Evolutionary conservation across 805 yeast genomes (phyloP), one percentile per base, ranked within the genome.

Genomic region (Candida adriatica): DNA sequence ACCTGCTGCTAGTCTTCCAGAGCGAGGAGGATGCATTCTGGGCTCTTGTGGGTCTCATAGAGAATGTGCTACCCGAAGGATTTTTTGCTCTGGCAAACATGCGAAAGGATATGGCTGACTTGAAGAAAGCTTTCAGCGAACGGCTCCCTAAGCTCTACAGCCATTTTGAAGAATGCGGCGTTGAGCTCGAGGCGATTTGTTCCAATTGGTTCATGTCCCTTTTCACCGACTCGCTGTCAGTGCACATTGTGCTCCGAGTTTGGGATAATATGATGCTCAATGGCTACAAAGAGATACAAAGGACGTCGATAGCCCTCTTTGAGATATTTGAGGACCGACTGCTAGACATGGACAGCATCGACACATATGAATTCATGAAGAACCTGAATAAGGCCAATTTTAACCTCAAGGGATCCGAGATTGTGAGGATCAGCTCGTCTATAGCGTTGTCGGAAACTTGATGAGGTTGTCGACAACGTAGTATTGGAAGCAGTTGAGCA

Each of bases 401-500:
- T 30, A 49, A 49, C 29, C 29, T 51, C 22, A 48, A 48, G 29
- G 48, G 53, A 2, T 41, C 51, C 10, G 49, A 42, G 13, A 26
- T 51, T 29, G 39, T 49, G 2, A 38, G 39, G 20, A 24, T 38
- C n/a, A 43, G 49, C 25, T 29, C 11, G 22, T 19, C 22, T 19
- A 8, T 19, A 19, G 22, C 8, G 11, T 15, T 15, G 13, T 26
- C 19, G 7, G 16, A 10, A 74, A 63, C 47, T 77, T 80, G 46
- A 83, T 81, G 37, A 83, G 74, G 48, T 75, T 80, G 49, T 83
- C 94, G 24, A 82, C 71, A 41, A 82, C 68, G 27, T 77, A 66
- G 44, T 79, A 74, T 53, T 83, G 94, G 55, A 83, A 68, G 39
- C 81, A 70, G 51, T 83, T 83, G 70, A 83, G 67, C 38, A 79